Percentiles rank a stretch among this genome's conserved stretches.
phyloP scores from a whole-genome alignment of 176 grass and related monocot species.

The Calamus simplicifolius region DNA sequence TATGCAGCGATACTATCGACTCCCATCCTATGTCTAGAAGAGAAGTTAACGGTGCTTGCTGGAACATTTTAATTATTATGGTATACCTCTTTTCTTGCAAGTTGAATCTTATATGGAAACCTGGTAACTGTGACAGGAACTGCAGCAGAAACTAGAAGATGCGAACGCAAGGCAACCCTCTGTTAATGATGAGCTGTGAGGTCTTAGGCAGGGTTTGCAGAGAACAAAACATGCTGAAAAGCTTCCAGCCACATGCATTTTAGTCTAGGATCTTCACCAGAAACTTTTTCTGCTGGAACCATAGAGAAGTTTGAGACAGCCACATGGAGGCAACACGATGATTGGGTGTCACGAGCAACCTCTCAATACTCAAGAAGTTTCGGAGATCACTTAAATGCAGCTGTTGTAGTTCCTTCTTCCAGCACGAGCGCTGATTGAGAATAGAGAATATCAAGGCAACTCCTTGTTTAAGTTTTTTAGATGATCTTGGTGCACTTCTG shows the following conservation, averaged over 20 bases:
- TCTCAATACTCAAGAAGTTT: constrained; percentile 16
- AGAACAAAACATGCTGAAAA: no score
- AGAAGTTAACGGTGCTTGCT: constrained; percentile 60
- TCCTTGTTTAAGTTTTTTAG: no score
- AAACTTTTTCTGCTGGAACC: background rate
- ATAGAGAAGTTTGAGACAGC: background rate
- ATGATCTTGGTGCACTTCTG: no score
- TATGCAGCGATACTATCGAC: constrained; percentile 80
- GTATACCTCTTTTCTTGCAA: background rate
- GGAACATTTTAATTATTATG: background rate
- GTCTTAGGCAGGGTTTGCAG: no score
- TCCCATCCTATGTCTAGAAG: constrained; percentile 57
- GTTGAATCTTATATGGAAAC: constrained; percentile 12
- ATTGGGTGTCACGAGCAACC: constrained; percentile 15
- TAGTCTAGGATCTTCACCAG: background rate
- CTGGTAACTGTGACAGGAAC: constrained; percentile 45
- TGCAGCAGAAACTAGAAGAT: constrained; percentile 55
- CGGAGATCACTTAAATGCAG: constrained; percentile 10
- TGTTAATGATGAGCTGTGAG: constrained; percentile 68
- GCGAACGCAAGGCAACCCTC: constrained; percentile 26
- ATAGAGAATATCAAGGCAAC: no score
- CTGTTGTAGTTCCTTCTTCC: constrained; percentile 4
- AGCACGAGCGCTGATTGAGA: background rate
- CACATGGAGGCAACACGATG: background rate
- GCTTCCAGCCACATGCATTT: no score